phyloP scores from a whole-genome alignment of 2,329 filamentous ascomycete genomes.

The Botryotinia globosa region DNA sequence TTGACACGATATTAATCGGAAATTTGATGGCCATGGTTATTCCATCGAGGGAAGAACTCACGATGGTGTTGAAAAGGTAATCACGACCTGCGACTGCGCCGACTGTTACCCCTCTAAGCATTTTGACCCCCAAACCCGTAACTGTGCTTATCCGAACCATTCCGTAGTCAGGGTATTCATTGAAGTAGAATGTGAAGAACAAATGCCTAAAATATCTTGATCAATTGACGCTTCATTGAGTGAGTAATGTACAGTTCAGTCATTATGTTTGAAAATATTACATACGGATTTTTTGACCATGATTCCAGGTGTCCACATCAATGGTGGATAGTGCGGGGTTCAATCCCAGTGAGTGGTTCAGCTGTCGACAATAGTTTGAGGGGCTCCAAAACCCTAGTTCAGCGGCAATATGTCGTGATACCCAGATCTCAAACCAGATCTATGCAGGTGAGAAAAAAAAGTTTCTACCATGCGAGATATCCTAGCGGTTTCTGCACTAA shows the following conservation, averaged over 20 bases:
- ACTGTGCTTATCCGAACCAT: not conserved
- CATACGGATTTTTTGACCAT: not conserved
- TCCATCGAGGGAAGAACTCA: constrained; percentile 10
- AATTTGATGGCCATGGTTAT: constrained; percentile 1
- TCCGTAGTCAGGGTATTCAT: not conserved
- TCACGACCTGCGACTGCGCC: constrained; percentile 9
- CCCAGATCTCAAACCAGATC: constrained; percentile 14
- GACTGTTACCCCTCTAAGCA: not conserved
- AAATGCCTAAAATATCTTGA: not conserved
- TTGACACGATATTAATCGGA: not conserved
- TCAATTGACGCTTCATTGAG: not conserved
- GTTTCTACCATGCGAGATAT: constrained; percentile 1
- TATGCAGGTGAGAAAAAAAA: not conserved
- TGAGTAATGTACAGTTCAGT: not conserved
- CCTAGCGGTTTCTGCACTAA: not conserved
- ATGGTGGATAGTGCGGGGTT: not conserved
- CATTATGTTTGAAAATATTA: not conserved
- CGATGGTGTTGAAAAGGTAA: constrained; percentile 1
- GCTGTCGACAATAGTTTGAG: not conserved
- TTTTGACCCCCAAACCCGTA: not conserved
- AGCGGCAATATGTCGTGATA: constrained; percentile 8
- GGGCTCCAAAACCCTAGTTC: not conserved
- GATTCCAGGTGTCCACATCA: not conserved
- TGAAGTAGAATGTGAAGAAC: not conserved
- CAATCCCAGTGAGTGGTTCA: not conserved